Evolutionary conservation across 345 rosid species (phyloP), one percentile per base, ranked within the genome.

Genomic region (Rhizophora apiculata): DNA sequence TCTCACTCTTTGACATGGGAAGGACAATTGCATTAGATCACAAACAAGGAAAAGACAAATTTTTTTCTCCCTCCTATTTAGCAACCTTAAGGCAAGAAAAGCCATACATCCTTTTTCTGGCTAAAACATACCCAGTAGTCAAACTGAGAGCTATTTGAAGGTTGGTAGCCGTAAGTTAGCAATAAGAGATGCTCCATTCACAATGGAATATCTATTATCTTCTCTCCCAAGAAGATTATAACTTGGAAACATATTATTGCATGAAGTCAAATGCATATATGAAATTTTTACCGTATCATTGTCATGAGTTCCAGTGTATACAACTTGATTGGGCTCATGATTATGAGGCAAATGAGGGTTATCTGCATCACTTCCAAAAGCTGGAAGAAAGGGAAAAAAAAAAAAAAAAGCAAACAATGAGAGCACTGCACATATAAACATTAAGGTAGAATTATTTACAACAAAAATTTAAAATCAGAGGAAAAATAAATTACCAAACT

Each of bases 301-400:
- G 72, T 94, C 98, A 80, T 91, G 98, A 36, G 98, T 94, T 76
- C 97, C 98, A n/a, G 96, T 86, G 84, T 94, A 94, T 26, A 89
- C 93, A 76, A 94, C 96, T 84, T 91, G 97, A 81, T 91, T 91
- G 37, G 67, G 61, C 82, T 91, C 96, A 55, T 94, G 96, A 74
- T 94, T 91, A 68, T 94, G 98, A 65, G 95, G 97, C 82, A 91
- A 80, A 83, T 94, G 98, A 70, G 98, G 97, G 77, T 89, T 94
- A 27, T 77, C 80, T 13, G 97, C 85, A 29, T 86, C 88, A 15
- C 93, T 82, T 63, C 97, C 98, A 76, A 94, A 94, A 68, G 85
- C 98, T 94, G 78, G 62, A 76, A 46, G 63, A 80, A 55, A 54
- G 68, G 74, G 24, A 24, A 24, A 24, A 24, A 68, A 21, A 6